These are phyloP conservation scores for Pseudogymnoascus sp. DNA, from an alignment of 2,329 filamentous ascomycete genomes.

Conservation along the genomic window DNA sequence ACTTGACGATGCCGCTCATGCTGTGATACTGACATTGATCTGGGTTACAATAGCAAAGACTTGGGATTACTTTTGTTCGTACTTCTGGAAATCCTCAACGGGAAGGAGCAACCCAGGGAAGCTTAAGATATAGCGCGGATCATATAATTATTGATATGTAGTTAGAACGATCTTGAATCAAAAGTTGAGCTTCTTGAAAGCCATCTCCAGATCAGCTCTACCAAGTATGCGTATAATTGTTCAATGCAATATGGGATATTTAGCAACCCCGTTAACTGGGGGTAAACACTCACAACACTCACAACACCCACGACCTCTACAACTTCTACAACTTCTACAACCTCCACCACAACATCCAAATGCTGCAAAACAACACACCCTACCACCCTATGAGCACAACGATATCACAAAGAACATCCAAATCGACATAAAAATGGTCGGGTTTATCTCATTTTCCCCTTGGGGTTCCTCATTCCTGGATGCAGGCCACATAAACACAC, in stretches of 20 bases:
- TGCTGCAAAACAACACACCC: not conserved
- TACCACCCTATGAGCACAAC: not conserved
- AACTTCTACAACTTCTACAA: not conserved
- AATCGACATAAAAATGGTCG: not conserved
- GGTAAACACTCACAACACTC: not conserved
- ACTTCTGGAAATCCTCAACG: not conserved
- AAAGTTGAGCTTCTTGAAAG: not conserved
- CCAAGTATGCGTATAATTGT: not conserved
- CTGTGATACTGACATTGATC: no score
- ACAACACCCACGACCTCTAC: not conserved
- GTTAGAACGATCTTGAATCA: not conserved
- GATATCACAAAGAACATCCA: not conserved
- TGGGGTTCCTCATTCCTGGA: slow-evolving; percentile 7
- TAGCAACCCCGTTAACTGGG: not conserved
- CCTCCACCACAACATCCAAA: not conserved
- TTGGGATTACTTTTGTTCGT: not conserved
- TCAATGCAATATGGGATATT: not conserved
- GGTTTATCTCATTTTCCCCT: not conserved
- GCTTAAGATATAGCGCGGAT: not conserved
- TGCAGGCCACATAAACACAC: slow-evolving; percentile 7
- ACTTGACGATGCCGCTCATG: slow-evolving; percentile 57
- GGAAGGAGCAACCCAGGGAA: not conserved
- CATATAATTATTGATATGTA: not conserved
- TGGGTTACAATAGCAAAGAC: not conserved
- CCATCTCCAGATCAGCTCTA: not conserved